These are phyloP conservation scores for Ceratocystis destructans DNA, from an alignment of 2,329 filamentous ascomycete genomes.

Conservation along the genomic window DNA sequence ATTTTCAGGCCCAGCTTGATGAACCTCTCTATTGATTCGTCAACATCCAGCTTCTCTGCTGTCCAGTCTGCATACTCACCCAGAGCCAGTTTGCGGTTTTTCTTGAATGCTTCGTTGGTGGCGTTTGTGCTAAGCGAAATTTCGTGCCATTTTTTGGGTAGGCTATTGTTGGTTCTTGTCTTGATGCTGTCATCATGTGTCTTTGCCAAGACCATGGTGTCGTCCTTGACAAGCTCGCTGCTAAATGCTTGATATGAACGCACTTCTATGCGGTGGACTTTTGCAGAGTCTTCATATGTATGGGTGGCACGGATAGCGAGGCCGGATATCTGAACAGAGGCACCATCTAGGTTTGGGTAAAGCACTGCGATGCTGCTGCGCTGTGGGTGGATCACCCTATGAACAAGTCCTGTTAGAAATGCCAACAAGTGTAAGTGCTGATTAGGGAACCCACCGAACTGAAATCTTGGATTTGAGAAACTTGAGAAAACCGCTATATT, in stretches of 20 bases:
- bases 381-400: not conserved
- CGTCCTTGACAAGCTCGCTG: not conserved
- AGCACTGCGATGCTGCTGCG: not conserved
- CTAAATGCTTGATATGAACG: not conserved
- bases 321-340: not conserved
- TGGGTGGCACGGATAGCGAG: not conserved
- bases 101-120: not conserved
- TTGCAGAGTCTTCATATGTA: not conserved
- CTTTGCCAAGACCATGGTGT: not conserved
- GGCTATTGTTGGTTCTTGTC: not conserved
- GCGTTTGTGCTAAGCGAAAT: not conserved
- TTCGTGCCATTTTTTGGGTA: constrained; percentile 4
- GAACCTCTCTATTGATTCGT: not conserved
- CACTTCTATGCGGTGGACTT: not conserved
- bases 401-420: not conserved
- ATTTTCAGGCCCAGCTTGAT: not conserved
- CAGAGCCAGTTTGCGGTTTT: not conserved
- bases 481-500: constrained; percentile 4
- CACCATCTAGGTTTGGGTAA: not conserved
- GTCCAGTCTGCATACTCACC: not conserved
- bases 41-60: not conserved
- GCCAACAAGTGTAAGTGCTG: not conserved
- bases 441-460: not conserved
- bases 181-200: not conserved
- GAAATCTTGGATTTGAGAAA: constrained; percentile 1